Percentiles rank a stretch among this genome's conserved stretches.
phyloP scores from a whole-genome alignment of 148 eudicot genomes.

The Camellia lanceoleosa region DNA sequence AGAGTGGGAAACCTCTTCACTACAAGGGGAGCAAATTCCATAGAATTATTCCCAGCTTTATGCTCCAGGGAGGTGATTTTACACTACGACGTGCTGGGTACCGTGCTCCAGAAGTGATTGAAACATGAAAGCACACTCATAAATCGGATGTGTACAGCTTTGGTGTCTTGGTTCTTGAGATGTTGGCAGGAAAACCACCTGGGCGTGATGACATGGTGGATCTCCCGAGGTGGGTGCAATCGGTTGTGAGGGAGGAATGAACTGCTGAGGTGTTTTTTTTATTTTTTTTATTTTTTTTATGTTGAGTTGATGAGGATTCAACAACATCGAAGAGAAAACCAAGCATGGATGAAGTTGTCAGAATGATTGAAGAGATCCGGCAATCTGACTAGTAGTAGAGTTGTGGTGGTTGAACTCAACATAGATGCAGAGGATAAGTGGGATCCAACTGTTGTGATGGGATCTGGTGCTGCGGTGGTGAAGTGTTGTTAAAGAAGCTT shows the following conservation, averaged over 20 bases:
- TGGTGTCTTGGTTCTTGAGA: conserved; percentile 24
- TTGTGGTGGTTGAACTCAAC: no score
- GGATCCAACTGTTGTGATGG: no score
- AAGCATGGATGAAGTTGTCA: conserved; percentile 22
- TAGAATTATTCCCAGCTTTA: conserved; percentile 92
- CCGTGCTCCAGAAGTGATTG: conserved; percentile 26
- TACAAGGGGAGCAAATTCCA: conserved; percentile 94
- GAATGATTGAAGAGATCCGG: conserved; percentile 26
- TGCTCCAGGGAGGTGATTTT: conserved; percentile 98
- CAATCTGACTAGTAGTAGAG: conserved; percentile 24
- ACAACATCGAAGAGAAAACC: conserved; percentile 29
- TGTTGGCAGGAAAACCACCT: conserved; percentile 20
- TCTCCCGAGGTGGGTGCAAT: conserved; percentile 30
- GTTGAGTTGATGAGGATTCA: conserved; percentile 24
- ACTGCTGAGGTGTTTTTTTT: conserved; percentile 29
- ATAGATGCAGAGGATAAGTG: no score
- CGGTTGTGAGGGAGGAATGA: conserved; percentile 27
- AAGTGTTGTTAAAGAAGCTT: no score
- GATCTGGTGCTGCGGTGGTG: no score
- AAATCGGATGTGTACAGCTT: conserved; percentile 29
- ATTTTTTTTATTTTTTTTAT: no score
- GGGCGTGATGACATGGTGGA: conserved; percentile 26
- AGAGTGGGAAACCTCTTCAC: conserved; percentile 87
- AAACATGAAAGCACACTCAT: conserved; percentile 20
- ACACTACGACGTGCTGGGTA: conserved; percentile 48